Evolutionary conservation across 23 red algal species (phyloP), one percentile per base, ranked within the genome.

Genomic region (Agarophyton chilense): DNA sequence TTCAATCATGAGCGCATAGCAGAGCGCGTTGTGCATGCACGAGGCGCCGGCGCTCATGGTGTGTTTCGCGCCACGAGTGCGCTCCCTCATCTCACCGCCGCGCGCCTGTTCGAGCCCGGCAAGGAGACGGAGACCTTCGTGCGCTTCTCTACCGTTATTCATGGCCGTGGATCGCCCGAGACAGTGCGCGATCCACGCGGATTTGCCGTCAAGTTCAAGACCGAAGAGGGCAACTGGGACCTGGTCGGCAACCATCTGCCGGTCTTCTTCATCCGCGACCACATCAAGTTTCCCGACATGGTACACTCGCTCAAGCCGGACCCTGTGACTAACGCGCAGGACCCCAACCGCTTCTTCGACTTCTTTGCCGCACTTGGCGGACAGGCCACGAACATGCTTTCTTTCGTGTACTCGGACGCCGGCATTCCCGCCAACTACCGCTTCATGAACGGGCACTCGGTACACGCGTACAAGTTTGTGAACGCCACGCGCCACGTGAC

Each of bases 241-340:
- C 70, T 98, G 9, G 95, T 98, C 31, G 95, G 95, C 9, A 98
- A 98, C 62, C 94, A 98, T 46, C 39, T 98, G 39, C 91, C 92
- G 5, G 95, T 98, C 0, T 98, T 98, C 85, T 98, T 98, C 64
- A 98, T 98, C 84, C 77, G 95, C n/a, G 95, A 98, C 50, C 44
- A 46, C 19, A 90, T 98, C 36, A 94, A 94, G 78, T 98, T 98
- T 46, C 95, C 95, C 0, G 95, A 98, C 61, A 80, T 98, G 52
- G 90, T 98, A 32, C 95, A 98, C 71, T 55, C 76, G 0, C 84
- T 98, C 60, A 98, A 98, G 52, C 95, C 95, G 1, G 83, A 88
- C 41, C 83, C 83, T 3, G 83, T 88, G 2, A 88, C 83, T 19
- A 88, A 88, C 33, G 16, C 51, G 5, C 83, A 88, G 18, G 83